Percentiles rank a stretch among this genome's conserved stretches.
These are phyloP conservation scores for Punctularia strigosozonata DNA, from an alignment of 768 basidiomycete species.

Conservation along the genomic window DNA sequence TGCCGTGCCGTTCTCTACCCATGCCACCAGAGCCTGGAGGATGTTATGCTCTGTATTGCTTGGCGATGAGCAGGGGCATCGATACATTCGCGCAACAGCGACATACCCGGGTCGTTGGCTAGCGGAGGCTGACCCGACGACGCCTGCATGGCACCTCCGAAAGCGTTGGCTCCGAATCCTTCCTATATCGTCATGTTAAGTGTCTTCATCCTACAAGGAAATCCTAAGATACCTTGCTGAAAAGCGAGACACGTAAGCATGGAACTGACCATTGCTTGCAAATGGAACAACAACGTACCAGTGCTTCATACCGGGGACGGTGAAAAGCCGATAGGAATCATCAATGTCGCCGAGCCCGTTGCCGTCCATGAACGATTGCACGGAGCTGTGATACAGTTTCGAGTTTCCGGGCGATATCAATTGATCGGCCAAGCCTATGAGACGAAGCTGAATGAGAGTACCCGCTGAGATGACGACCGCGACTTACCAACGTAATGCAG, in stretches of 20 bases:
- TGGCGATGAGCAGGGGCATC: too few species aligned
- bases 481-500: conserved; percentile 15
- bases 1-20: conserved; percentile 20
- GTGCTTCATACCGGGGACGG: conserved; percentile 21
- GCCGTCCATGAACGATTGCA: conserved; percentile 12
- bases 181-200: conserved; percentile 2
- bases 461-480: too few species aligned
- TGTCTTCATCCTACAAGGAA: background rate
- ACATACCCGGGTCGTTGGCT: conserved; percentile 6
- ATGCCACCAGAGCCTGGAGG: conserved; percentile 18
- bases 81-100: too few species aligned
- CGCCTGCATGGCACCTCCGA: conserved; percentile 16
- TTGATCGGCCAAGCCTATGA: conserved; percentile 18
- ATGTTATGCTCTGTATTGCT: conserved; percentile 17
- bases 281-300: conserved; percentile 9
- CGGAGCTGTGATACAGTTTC: conserved; percentile 13
- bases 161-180: conserved; percentile 15
- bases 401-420: conserved; percentile 18
- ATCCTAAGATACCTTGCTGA: conserved; percentile 5
- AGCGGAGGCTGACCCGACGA: background rate
- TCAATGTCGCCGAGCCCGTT: conserved; percentile 14
- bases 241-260: background rate
- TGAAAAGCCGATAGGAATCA: conserved; percentile 22
- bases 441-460: too few species aligned
- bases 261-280: background rate